phyloP scores from a whole-genome alignment of 371 early-diverging fungal species.

The Apophysomyces sp. region DNA sequence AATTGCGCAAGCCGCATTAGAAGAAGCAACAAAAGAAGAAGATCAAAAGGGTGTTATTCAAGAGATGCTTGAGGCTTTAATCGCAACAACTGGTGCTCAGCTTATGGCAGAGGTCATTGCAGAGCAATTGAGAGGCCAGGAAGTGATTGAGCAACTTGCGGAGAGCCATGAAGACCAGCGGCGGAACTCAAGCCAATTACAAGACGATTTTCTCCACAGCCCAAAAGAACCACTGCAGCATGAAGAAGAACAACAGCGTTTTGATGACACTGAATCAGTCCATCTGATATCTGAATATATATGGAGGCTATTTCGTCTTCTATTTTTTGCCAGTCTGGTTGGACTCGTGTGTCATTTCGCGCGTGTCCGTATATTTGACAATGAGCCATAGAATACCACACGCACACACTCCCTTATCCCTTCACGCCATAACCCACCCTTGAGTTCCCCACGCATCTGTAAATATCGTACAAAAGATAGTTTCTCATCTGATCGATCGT shows the following conservation, averaged over 20 bases:
- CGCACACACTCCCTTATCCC: neutral
- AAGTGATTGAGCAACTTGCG: slow-evolving; percentile 38
- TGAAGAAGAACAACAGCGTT: neutral
- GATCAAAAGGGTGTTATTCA: slow-evolving; percentile 34
- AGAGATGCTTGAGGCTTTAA: slow-evolving; percentile 33
- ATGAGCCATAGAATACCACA: neutral
- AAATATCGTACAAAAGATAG: neutral
- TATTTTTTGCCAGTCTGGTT: slow-evolving; percentile 27
- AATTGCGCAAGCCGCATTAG: slow-evolving; percentile 37
- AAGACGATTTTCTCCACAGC: neutral
- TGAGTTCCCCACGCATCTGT: neutral
- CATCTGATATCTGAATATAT: slow-evolving; percentile 23
- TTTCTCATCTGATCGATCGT: slow-evolving; percentile 1
- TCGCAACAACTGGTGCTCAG: slow-evolving; percentile 32
- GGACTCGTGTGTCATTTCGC: slow-evolving; percentile 35
- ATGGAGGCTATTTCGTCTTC: slow-evolving; percentile 30
- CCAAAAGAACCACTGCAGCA: slow-evolving; percentile 10
- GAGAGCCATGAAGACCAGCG: slow-evolving; percentile 21
- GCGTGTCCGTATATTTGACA: slow-evolving; percentile 13
- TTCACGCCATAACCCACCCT: neutral
- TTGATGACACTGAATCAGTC: slow-evolving; percentile 1
- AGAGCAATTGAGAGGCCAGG: slow-evolving; percentile 36
- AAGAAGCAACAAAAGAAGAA: slow-evolving; percentile 35
- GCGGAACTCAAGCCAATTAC: neutral
- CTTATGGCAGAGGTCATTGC: slow-evolving; percentile 26